phyloP scores from a whole-genome alignment of 2,329 filamentous ascomycete genomes.

The Trichophyton schoenleinii region DNA sequence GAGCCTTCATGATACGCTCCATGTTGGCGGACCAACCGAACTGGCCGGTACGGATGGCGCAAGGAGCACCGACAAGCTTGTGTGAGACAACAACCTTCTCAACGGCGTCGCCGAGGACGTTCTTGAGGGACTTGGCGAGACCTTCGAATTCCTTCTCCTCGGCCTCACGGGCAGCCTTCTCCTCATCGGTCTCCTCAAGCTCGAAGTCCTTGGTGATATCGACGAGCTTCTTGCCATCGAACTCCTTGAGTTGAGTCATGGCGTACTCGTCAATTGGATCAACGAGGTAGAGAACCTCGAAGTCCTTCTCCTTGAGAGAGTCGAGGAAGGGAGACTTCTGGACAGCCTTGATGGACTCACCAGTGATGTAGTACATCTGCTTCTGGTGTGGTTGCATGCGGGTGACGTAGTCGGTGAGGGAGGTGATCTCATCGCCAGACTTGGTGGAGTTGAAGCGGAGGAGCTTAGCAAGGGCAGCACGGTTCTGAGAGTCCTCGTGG shows the following conservation, averaged over 20 bases:
- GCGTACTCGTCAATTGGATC: conserved; percentile 99
- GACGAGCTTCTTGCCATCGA: conserved; percentile 99
- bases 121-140: conserved; percentile 96
- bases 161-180: conserved; percentile 89
- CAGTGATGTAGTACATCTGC: conserved; percentile 99
- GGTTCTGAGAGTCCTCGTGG: conserved; percentile 99
- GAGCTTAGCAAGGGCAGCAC: conserved; percentile 82
- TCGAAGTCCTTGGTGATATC: conserved; percentile 99
- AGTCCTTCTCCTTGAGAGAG: conserved; percentile 96
- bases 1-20: conserved; percentile 99
- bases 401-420: conserved; percentile 91
- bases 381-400: conserved; percentile 99
- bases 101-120: conserved; percentile 96
- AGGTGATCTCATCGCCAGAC: conserved; percentile 91
- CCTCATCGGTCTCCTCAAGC: conserved; percentile 98
- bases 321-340: conserved; percentile 98
- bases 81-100: conserved; percentile 99
- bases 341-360: conserved; percentile 97
- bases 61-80: conserved; percentile 89
- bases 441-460: conserved; percentile 98
- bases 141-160: conserved; percentile 98
- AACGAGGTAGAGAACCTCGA: conserved; percentile 97
- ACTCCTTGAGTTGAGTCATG: conserved; percentile 99
- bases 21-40: conserved; percentile 99
- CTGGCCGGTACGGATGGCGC: conserved; percentile 97